Base-by-base conservation (phyloP, 352 stramenopile species). In the Phytophthora tubulina region DNA sequence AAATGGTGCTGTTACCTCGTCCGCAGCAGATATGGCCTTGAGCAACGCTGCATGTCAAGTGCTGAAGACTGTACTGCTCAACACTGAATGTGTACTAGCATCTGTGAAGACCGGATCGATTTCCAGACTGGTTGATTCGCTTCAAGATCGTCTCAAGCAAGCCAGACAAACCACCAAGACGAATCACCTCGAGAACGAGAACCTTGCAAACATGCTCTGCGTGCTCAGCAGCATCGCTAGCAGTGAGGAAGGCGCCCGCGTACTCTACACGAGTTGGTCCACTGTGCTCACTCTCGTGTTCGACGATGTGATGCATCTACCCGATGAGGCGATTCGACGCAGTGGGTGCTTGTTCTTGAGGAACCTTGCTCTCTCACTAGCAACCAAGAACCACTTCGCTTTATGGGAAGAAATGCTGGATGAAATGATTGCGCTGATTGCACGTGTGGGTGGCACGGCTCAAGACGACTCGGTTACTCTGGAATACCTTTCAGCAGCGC, bases 291-390 rank as follows among this genome's bases (percentile, higher is more conserved):
- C 59, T 3, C 36, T 81, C n/a, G 60, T 92, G 42, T 27, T 91
- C 8, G 77, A 75, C 13, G 86, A 93, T 48, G 75, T 87, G 6
- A 74, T 91, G 63, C 59, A 75, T 44, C 76, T 75, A 36, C 27
- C 57, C 7, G 67, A 79, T 36, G 36, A 59, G 14, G 17, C 39
- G 0, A 69, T 89, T 56, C 68, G 77, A 30, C 55, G 57, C 11
- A 68, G 31, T 14, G 84, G 84, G 0, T 79, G 66, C 33, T 69
- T 91, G 32, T 79, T 91, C 7, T 10, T 93, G 33, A 80, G 86
- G 32, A 92, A 93, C 54, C 72, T 93, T 52, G 77, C 82, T 30
- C 70, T 91, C 4, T 85, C 80, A n/a, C 71, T 81, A 57, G 51
- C 76, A 15, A 73, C 82, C 21, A 90, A 83, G 50, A 89, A 73